Conservation (phyloP, 371 early-diverging fungal species). For the Mucor racemosus region DNA sequence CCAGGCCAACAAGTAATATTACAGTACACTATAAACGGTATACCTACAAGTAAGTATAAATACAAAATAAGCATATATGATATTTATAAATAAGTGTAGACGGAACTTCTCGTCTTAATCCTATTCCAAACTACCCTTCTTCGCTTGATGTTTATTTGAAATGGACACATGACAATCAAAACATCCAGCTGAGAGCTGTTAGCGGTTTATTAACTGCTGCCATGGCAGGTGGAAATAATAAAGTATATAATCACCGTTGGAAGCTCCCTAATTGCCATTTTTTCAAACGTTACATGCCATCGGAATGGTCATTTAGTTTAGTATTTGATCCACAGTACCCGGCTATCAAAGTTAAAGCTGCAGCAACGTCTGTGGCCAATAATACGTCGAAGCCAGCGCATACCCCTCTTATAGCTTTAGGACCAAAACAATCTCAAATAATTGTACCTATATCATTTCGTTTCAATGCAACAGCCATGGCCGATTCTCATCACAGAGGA, state of each 20-base stretch:
- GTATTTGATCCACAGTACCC: constrained; percentile 23
- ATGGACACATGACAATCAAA: constrained; percentile 14
- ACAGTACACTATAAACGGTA: constrained; percentile 11
- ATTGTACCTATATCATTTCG: constrained; percentile 8
- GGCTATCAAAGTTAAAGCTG: background rate
- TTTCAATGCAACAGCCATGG: constrained; percentile 10
- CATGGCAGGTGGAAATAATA: constrained; percentile 9
- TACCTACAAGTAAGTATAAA: constrained; percentile 6
- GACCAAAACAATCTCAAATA: constrained; percentile 9
- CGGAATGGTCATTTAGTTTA: constrained; percentile 22
- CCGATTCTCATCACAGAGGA: constrained; percentile 13
- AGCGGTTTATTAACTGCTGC: constrained; percentile 10
- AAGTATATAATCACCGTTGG: constrained; percentile 17
- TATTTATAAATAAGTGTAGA: background rate
- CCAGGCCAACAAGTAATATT: constrained; percentile 10
- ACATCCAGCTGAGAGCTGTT: constrained; percentile 15
- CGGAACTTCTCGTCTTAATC: background rate
- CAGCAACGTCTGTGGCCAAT: background rate
- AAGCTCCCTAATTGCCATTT: constrained; percentile 26
- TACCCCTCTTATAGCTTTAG: constrained; percentile 5
- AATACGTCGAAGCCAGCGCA: background rate
- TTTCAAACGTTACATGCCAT: constrained; percentile 23
- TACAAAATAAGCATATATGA: background rate
- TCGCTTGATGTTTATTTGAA: constrained; percentile 21
- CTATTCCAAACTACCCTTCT: constrained; percentile 18